phyloP scores from a whole-genome alignment of 805 yeast species.

The Zygosaccharomyces kombuchaensis region DNA sequence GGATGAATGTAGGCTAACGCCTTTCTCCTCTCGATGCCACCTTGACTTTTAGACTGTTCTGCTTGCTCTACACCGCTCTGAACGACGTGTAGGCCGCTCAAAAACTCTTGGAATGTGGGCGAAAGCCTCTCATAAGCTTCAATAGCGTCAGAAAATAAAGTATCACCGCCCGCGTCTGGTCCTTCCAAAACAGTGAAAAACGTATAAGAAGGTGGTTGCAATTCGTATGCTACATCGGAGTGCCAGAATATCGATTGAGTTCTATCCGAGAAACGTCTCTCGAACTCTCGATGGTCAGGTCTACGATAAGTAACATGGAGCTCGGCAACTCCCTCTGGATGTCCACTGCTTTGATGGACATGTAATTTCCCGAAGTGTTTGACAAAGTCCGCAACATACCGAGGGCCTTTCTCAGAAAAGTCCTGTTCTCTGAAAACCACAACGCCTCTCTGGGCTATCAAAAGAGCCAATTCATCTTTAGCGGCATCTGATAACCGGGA shows the following conservation, averaged over 20 bases:
- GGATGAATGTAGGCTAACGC: constrained; percentile 57
- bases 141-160: constrained; percentile 58
- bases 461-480: constrained; percentile 63
- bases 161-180: constrained; percentile 68
- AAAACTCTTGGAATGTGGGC: constrained; percentile 52
- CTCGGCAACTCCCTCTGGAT: constrained; percentile 54
- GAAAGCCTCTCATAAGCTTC: constrained; percentile 71
- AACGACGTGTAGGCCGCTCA: constrained; percentile 56
- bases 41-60: constrained; percentile 44
- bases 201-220: constrained; percentile 66
- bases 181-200: constrained; percentile 57
- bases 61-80: constrained; percentile 73
- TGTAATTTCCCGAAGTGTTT: constrained; percentile 63
- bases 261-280: constrained; percentile 23
- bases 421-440: constrained; percentile 63
- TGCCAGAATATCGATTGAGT: constrained; percentile 47
- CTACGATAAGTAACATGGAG: constrained; percentile 57
- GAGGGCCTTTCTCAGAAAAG: constrained; percentile 49
- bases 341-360: constrained; percentile 68
- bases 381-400: constrained; percentile 47
- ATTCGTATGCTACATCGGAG: constrained; percentile 67
- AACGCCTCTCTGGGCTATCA: constrained; percentile 64
- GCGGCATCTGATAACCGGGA: constrained; percentile 48
- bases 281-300: constrained; percentile 33
- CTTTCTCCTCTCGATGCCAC: constrained; percentile 62